Evolutionary conservation across 2,329 filamentous ascomycete species (phyloP).

Genomic region (Didymosphaeria variabile): DNA sequence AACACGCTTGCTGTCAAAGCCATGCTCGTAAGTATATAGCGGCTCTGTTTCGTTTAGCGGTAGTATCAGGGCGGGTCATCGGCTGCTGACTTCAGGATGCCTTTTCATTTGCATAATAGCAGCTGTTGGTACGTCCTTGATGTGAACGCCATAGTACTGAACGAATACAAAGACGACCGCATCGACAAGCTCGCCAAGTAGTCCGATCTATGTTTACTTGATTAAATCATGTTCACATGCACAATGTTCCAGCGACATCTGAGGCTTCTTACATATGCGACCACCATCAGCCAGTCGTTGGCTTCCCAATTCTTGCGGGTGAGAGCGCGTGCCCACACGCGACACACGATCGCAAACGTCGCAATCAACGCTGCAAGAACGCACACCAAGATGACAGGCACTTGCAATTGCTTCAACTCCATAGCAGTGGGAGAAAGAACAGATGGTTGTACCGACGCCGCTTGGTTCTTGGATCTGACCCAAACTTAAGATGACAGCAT

Average conservation of each 20-base stretch:
- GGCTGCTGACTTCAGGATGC: slow-evolving; percentile 4
- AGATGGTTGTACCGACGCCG: background rate
- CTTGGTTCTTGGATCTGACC: background rate
- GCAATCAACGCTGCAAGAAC: slow-evolving; percentile 2
- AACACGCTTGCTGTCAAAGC: slow-evolving; percentile 2
- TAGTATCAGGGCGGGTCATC: background rate
- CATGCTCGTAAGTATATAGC: slow-evolving; percentile 7
- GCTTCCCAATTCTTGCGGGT: slow-evolving; percentile 10
- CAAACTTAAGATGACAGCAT: background rate
- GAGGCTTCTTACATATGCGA: slow-evolving; percentile 18
- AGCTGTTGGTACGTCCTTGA: background rate
- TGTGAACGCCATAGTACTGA: slow-evolving; percentile 9
- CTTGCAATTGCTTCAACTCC: slow-evolving; percentile 8
- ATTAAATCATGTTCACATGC: no score
- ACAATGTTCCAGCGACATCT: no score
- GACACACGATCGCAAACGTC: slow-evolving; percentile 10
- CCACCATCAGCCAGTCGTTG: slow-evolving; percentile 20
- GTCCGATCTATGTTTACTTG: background rate
- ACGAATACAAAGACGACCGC: slow-evolving; percentile 5
- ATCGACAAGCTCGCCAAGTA: background rate
- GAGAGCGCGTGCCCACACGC: slow-evolving; percentile 10
- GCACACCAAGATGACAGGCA: slow-evolving; percentile 7
- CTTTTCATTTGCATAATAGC: slow-evolving; percentile 1
- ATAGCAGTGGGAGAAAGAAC: background rate
- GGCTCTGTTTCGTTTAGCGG: background rate